Percentiles rank a stretch among this genome's conserved stretches.
Conservation (phyloP, 2,329 filamentous ascomycete genomes). For the Colletotrichum sp. region DNA sequence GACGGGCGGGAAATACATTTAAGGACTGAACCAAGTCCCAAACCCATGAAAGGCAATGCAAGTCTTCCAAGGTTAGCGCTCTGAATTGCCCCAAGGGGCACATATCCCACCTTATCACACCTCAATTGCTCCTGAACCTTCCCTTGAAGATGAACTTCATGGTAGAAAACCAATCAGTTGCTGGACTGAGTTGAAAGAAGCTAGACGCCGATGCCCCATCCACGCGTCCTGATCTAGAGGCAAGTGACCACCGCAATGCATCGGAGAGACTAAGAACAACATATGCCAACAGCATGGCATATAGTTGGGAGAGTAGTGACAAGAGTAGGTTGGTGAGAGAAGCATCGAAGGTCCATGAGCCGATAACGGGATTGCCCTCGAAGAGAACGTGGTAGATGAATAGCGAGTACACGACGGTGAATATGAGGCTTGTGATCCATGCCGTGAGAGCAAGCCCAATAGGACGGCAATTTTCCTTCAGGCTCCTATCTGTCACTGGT, state of each 20-base stretch:
- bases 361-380: background rate
- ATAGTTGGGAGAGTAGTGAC: constrained; percentile 7
- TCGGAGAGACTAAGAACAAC: background rate
- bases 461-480: background rate
- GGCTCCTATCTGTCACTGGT: background rate
- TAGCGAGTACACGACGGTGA: constrained; percentile 7
- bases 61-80: background rate
- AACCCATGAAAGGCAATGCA: constrained; percentile 7
- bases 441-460: background rate
- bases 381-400: constrained; percentile 14
- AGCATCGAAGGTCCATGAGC: background rate
- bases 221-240: background rate
- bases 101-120: background rate
- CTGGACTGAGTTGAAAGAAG: constrained; percentile 14
- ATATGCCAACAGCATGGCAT: constrained; percentile 6
- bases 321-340: constrained; percentile 11
- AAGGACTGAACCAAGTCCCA: constrained; percentile 10
- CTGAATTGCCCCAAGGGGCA: background rate
- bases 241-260: constrained; percentile 11
- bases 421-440: background rate
- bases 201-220: constrained; percentile 6
- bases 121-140: background rate
- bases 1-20: background rate
- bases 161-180: constrained; percentile 17
- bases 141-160: constrained; percentile 8